These are phyloP conservation scores for Epicoccum sorghinum DNA, from an alignment of 2,329 filamentous ascomycete genomes.

Conservation along the genomic window DNA sequence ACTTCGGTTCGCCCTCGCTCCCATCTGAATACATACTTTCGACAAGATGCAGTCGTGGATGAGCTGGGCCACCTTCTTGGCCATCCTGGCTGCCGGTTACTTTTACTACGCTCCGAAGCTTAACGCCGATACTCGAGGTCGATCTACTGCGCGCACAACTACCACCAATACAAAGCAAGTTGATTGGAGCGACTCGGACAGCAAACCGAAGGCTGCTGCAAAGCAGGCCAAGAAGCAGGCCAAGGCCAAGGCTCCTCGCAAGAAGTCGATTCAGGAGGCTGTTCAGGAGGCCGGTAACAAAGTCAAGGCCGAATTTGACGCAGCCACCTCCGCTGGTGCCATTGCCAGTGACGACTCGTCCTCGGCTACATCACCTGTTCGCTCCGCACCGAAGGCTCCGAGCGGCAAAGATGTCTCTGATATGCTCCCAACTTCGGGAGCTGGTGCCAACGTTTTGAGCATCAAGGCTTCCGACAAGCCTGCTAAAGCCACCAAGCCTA, in stretches of 20 bases:
- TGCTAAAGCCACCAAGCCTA: constrained; percentile 64
- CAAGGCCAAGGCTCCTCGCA: constrained; percentile 44
- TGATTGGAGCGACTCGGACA: constrained; percentile 37
- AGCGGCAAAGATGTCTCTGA: constrained; percentile 77
- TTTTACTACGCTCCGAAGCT: constrained; percentile 40
- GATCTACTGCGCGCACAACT: constrained; percentile 33
- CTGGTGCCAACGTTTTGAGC: constrained; percentile 76
- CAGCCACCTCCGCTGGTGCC: constrained; percentile 71
- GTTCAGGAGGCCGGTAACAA: constrained; percentile 44
- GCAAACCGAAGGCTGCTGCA: constrained; percentile 32
- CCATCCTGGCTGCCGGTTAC: constrained; percentile 34
- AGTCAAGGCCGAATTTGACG: constrained; percentile 37
- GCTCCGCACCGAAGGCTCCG: constrained; percentile 51
- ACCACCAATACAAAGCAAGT: constrained; percentile 29
- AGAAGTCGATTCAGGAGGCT: constrained; percentile 45
- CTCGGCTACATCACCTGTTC: constrained; percentile 66
- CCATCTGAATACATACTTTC: background rate
- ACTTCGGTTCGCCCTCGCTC: background rate
- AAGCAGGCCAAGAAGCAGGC: constrained; percentile 31
- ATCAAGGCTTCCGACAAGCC: constrained; percentile 71
- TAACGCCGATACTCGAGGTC: constrained; percentile 32
- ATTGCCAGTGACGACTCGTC: constrained; percentile 82
- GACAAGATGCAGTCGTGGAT: constrained; percentile 41
- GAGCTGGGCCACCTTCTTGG: constrained; percentile 43
- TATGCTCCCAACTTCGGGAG: constrained; percentile 79